Conservation (phyloP, 2,329 filamentous ascomycete genomes). For the Venturia aucupariae region DNA sequence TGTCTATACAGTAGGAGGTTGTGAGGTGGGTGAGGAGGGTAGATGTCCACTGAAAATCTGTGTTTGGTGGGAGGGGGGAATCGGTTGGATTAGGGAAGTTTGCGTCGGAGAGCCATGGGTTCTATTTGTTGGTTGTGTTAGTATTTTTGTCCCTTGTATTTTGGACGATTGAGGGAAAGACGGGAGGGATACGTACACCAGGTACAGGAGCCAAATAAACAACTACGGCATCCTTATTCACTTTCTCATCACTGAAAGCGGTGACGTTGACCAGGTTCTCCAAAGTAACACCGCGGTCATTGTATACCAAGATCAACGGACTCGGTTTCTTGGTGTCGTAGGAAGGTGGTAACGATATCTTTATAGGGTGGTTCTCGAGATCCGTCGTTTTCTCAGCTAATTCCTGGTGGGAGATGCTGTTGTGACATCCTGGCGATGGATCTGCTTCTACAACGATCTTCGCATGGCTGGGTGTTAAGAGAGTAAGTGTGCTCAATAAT, state of each 20-base stretch:
- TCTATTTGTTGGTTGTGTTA: background rate
- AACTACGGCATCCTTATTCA: background rate
- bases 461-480: background rate
- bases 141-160: too few species aligned
- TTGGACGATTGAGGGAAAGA: background rate
- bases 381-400: background rate
- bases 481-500: slow-evolving; percentile 1
- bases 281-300: background rate
- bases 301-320: background rate
- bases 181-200: background rate
- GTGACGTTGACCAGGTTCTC: background rate
- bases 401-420: background rate
- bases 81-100: background rate
- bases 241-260: background rate
- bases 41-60: background rate
- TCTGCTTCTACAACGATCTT: background rate
- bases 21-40: background rate
- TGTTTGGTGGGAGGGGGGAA: background rate
- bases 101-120: background rate
- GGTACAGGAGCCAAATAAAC: background rate
- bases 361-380: background rate
- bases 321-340: slow-evolving; percentile 1
- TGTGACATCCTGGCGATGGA: background rate
- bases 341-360: background rate
- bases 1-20: slow-evolving; percentile 10